phyloP scores from a whole-genome alignment of 371 early-diverging fungal genomes.

The Mucor piriformis region DNA sequence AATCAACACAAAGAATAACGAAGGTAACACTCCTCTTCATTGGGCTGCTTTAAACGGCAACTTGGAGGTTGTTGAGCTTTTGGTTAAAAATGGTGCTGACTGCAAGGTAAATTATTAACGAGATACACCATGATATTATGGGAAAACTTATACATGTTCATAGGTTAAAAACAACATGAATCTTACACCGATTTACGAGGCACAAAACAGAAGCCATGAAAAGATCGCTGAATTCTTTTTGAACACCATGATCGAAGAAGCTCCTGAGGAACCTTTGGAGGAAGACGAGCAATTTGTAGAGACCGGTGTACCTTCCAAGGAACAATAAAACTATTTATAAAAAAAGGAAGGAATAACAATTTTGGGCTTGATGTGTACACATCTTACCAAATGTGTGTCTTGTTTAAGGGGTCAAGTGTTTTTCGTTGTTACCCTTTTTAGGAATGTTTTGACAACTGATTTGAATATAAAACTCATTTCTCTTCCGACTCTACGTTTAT shows the following conservation, averaged over 20 bases:
- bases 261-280: constrained; percentile 49
- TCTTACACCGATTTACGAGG: constrained; percentile 67
- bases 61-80: constrained; percentile 59
- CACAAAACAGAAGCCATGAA: constrained; percentile 66
- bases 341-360: neutral
- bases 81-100: constrained; percentile 65
- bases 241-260: constrained; percentile 59
- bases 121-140: too few relatives aligned
- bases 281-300: constrained; percentile 54
- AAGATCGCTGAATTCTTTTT: constrained; percentile 68
- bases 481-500: neutral
- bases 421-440: constrained; percentile 6
- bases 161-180: constrained; percentile 68
- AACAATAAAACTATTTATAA: neutral
- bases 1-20: constrained; percentile 65
- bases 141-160: neutral
- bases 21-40: constrained; percentile 85
- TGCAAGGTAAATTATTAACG: constrained; percentile 67
- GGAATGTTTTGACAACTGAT: constrained; percentile 23
- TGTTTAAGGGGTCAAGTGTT: neutral
- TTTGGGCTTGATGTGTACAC: constrained; percentile 3
- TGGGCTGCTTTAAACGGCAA: constrained; percentile 90
- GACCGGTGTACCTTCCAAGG: constrained; percentile 30
- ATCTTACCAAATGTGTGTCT: constrained; percentile 4
- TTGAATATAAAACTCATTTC: neutral